Evolutionary conservation across 331 rosid genomes (phyloP).

Genomic region (Malus hybrid): DNA sequence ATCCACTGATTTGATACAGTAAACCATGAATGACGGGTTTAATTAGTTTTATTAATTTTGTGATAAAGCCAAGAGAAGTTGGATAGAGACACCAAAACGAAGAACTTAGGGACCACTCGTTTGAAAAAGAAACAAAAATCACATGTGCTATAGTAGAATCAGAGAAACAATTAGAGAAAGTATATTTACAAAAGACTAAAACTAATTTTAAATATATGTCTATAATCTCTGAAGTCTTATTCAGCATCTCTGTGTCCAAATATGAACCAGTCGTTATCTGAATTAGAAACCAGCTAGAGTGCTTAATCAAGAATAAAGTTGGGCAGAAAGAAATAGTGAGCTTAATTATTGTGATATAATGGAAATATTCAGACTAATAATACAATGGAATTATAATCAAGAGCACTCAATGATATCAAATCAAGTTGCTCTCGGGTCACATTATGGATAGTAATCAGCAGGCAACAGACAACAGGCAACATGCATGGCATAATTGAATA

Average conservation of each 20-base stretch:
- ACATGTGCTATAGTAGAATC: constrained; percentile 5
- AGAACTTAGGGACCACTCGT: constrained; percentile 3
- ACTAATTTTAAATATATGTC: no score
- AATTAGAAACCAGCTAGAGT: not conserved
- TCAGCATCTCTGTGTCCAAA: not conserved
- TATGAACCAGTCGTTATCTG: not conserved
- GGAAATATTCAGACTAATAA: not conserved
- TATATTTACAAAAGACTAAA: not conserved
- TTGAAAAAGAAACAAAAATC: constrained; percentile 10
- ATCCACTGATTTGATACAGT: not conserved
- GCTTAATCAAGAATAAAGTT: no score
- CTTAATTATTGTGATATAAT: not conserved
- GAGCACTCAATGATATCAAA: constrained; percentile 9
- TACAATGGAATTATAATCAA: no score
- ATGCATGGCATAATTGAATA: constrained; percentile 3
- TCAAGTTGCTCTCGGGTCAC: constrained; percentile 32
- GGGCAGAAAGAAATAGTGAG: not conserved
- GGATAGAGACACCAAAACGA: not conserved
- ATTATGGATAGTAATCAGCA: constrained; percentile 4
- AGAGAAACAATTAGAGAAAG: not conserved
- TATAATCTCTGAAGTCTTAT: no score
- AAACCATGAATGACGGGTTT: not conserved
- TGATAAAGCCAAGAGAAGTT: not conserved
- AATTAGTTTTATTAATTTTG: not conserved
- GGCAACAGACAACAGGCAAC: not conserved